Conservation (phyloP, 805 yeast species). For the Nakazawaea wickerhamii region DNA sequence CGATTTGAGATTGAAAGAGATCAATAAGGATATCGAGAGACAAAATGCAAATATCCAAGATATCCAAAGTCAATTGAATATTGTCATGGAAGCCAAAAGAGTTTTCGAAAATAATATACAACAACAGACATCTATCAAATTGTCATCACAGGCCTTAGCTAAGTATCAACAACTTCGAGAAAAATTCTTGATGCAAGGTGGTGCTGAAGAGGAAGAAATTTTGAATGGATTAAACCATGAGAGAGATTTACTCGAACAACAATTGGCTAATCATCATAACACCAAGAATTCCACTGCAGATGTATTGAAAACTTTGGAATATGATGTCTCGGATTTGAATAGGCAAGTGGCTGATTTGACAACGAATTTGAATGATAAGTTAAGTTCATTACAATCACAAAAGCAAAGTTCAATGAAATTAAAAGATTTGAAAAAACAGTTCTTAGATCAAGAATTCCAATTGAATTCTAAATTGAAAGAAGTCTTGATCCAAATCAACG, state of each 20-base stretch:
- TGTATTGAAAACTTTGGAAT: slow-evolving; percentile 30
- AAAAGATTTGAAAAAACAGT: slow-evolving; percentile 30
- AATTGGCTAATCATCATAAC: slow-evolving; percentile 31
- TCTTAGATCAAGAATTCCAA: slow-evolving; percentile 45
- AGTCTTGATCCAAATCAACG: slow-evolving; percentile 57
- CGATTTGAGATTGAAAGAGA: slow-evolving; percentile 42
- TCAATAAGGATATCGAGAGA: slow-evolving; percentile 45
- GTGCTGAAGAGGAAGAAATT: slow-evolving; percentile 51
- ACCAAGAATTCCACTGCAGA: slow-evolving; percentile 30
- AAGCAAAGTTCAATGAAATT: slow-evolving; percentile 23
- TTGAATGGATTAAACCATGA: slow-evolving; percentile 36
- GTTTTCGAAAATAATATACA: slow-evolving; percentile 32
- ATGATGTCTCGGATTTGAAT: slow-evolving; percentile 26
- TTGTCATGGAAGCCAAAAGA: slow-evolving; percentile 35
- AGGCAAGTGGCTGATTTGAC: slow-evolving; percentile 24
- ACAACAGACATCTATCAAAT: slow-evolving; percentile 20
- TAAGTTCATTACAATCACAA: slow-evolving; percentile 27
- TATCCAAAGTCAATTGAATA: slow-evolving; percentile 41
- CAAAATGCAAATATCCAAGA: slow-evolving; percentile 40
- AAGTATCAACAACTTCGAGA: slow-evolving; percentile 59
- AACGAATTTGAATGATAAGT: slow-evolving; percentile 22
- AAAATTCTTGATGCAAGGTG: slow-evolving; percentile 47
- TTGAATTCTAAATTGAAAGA: slow-evolving; percentile 61
- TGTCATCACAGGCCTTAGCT: slow-evolving; percentile 45
- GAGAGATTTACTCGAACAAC: slow-evolving; percentile 35